phyloP scores from a whole-genome alignment of 83 land plant genomes.

The Diphasiastrum complanatum region DNA sequence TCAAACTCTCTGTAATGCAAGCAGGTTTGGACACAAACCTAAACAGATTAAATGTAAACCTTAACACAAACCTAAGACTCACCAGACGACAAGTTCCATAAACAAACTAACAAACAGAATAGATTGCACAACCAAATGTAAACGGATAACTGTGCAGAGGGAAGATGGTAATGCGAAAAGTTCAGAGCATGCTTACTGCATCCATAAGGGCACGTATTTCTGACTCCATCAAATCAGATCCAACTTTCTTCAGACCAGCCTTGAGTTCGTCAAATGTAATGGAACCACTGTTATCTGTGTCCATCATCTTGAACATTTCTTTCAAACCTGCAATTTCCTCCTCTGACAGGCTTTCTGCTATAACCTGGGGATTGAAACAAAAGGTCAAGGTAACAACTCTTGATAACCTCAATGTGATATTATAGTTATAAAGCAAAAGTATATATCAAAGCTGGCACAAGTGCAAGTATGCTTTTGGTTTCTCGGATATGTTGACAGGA shows the following conservation, averaged over 20 bases:
- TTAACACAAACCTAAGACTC: too few relatives aligned
- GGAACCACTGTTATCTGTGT: conserved; percentile 23
- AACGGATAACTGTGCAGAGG: too few relatives aligned
- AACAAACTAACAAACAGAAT: too few relatives aligned
- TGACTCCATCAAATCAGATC: conserved; percentile 21
- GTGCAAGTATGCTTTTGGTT: too few relatives aligned
- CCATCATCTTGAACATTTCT: conserved; percentile 31
- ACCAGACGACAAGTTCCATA: too few relatives aligned
- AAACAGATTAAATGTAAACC: too few relatives aligned
- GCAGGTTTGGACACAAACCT: too few relatives aligned
- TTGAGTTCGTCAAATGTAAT: conserved; percentile 23
- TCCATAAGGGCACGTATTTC: conserved; percentile 28
- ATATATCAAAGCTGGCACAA: too few relatives aligned
- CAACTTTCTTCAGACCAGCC: conserved; percentile 20
- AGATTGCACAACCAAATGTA: too few relatives aligned
- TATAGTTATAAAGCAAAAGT: neutral
- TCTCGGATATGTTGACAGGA: too few relatives aligned
- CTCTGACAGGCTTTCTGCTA: conserved; percentile 23
- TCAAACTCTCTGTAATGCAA: too few relatives aligned
- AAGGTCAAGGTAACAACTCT: neutral
- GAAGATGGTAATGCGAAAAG: too few relatives aligned
- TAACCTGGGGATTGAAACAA: neutral
- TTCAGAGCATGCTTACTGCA: conserved; percentile 14
- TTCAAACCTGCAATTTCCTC: conserved; percentile 28
- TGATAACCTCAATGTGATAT: neutral